Evolutionary conservation across 371 early-diverging fungal species (phyloP).

Genomic region (Mucor indicus): DNA sequence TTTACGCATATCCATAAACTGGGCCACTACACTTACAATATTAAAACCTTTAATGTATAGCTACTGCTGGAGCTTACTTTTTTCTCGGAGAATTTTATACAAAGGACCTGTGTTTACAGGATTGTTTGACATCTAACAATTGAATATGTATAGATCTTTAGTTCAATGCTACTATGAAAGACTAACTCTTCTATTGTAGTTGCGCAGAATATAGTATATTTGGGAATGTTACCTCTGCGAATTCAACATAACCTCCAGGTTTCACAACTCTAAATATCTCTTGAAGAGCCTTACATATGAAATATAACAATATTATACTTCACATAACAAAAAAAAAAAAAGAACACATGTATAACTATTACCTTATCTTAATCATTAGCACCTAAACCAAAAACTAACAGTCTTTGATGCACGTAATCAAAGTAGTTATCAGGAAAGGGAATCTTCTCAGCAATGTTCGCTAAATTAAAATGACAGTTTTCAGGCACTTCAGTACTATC

Average conservation of each 20-base stretch:
- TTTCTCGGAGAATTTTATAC: no score
- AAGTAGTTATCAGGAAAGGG: conserved; percentile 54
- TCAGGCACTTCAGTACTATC: conserved; percentile 33
- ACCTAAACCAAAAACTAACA: conserved; percentile 28
- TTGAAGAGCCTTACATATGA: conserved; percentile 3
- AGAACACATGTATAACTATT: neutral
- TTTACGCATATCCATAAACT: neutral
- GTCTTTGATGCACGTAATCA: conserved; percentile 55
- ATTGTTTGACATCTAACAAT: no score
- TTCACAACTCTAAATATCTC: conserved; percentile 20
- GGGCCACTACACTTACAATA: neutral
- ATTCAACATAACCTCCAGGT: conserved; percentile 41
- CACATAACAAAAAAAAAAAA: no score
- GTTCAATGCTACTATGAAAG: neutral
- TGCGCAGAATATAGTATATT: conserved; percentile 1
- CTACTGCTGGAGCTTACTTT: no score
- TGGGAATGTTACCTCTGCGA: no score
- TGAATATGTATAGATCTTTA: no score
- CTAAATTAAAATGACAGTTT: conserved; percentile 43
- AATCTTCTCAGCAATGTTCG: conserved; percentile 50
- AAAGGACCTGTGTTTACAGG: neutral
- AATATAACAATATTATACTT: neutral
- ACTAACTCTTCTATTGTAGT: conserved; percentile 1
- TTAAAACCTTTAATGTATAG: neutral
- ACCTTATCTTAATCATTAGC: conserved; percentile 26